Evolutionary conservation across 305 asterid species (phyloP), one percentile per base, ranked within the genome.

Genomic region (Fraxinus platypoda): DNA sequence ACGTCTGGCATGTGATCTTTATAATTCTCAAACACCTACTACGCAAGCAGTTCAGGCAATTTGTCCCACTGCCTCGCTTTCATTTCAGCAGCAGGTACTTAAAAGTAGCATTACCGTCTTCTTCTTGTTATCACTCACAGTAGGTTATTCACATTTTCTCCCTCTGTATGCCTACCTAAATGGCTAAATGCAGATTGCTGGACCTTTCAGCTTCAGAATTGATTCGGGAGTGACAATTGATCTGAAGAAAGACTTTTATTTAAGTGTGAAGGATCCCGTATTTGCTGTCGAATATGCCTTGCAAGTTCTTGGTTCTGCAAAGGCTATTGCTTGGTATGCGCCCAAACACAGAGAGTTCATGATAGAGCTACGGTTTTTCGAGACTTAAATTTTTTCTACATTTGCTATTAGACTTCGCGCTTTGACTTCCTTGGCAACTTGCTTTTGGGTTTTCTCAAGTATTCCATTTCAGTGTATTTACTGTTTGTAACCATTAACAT

Each of bases 261-360:
- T 92, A 15, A 85, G 83, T 33, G 87, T 88, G 88, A 85, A 82
- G 26, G 90, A 94, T 84, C 96, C 96, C 8, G 90, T 93, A 17
- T 78, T 90, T 81, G 98, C 97, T 30, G 74, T 93, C 6, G 98
- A 94, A 68, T 88, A 94, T 57, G 95, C 97, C 2, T 86, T 93
- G 85, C 97, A 92, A 83, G 97, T 94, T 89, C 97, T 92, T 79
- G 89, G 84, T 15, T 91, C 98, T 13, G 98, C 98, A 5, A 94
- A 94, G 84, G 98, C 97, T 73, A 88, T 94, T 80, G 97, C 97
- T 41, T 93, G 98, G 97, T 94, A 93, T 81, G 88, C 97, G n/a
- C 95, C 88, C 23, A 91, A 84, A 80, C 96, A 93, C 82, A 87
- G 84, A 66, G 97, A 94, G 80, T 91, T 93, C 86, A 93, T 94